Conservation (phyloP, 2,329 filamentous ascomycete genomes). For the Nemania sp. region DNA sequence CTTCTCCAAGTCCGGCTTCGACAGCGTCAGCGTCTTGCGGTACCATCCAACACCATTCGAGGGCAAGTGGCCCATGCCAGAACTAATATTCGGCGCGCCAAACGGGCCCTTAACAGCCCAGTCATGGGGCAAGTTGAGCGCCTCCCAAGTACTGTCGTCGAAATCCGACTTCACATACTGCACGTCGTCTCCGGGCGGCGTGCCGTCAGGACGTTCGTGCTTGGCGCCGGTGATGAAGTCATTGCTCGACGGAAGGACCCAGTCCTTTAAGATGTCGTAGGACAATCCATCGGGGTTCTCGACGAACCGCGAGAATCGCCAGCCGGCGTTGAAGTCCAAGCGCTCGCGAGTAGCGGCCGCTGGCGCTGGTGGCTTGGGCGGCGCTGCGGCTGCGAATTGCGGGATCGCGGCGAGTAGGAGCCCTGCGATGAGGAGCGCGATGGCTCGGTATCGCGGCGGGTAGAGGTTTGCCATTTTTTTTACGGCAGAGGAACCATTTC, state of each 20-base stretch:
- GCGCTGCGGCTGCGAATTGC: conserved; percentile 9
- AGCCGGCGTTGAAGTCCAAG: conserved; percentile 40
- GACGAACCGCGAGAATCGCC: conserved; percentile 42
- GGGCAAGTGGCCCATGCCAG: conserved; percentile 50
- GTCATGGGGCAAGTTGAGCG: conserved; percentile 47
- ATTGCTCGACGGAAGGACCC: conserved; percentile 41
- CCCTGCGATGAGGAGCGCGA: conserved; percentile 9
- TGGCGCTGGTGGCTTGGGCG: background rate
- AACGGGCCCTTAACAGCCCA: conserved; percentile 50
- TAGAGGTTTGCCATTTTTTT: conserved; percentile 20
- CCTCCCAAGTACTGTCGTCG: conserved; percentile 42
- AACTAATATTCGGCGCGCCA: conserved; percentile 40
- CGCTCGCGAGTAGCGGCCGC: conserved; percentile 36
- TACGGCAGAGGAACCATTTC: background rate
- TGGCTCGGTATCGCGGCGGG: conserved; percentile 5
- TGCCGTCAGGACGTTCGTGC: conserved; percentile 30
- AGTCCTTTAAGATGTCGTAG: conserved; percentile 39
- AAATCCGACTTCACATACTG: conserved; percentile 36
- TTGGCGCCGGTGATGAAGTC: conserved; percentile 37
- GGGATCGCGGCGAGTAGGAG: conserved; percentile 13
- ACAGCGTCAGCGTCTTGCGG: conserved; percentile 43
- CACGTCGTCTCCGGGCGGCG: conserved; percentile 33
- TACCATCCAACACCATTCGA: conserved; percentile 57
- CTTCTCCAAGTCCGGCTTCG: conserved; percentile 25
- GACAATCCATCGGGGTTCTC: conserved; percentile 41